A percentile compares a stretch with the other conserved stretches of the same genome.
phyloP scores from a whole-genome alignment of 768 basidiomycete genomes.

The Nevesoporus exiguus region DNA sequence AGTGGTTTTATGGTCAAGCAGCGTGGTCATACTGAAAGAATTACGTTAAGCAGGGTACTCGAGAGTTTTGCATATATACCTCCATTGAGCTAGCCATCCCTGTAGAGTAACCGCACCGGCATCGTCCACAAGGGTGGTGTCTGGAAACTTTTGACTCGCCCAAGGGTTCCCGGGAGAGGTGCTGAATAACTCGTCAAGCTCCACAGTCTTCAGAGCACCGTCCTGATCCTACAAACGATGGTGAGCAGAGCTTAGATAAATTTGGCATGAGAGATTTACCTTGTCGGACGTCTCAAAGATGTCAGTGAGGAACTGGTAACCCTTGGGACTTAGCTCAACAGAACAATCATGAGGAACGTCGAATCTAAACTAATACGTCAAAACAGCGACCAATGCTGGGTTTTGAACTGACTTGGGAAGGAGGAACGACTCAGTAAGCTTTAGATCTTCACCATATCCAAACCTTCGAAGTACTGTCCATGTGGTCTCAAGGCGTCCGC shows the following conservation, averaged over 20 bases:
- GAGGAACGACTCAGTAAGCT: conserved; percentile 83
- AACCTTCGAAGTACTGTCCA: conserved; percentile 96
- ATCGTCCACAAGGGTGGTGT: conserved; percentile 84
- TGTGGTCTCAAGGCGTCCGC: conserved; percentile 92
- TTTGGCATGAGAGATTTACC: conserved; percentile 36
- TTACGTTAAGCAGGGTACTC: conserved; percentile 1
- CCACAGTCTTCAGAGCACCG: conserved; percentile 79
- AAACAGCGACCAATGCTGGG: background rate
- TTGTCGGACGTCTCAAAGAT: conserved; percentile 96
- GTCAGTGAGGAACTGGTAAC: conserved; percentile 96
- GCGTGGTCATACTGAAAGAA: conserved; percentile 82
- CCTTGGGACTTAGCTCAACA: conserved; percentile 89
- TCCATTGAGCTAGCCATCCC: conserved; percentile 99
- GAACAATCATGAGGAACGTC: conserved; percentile 93
- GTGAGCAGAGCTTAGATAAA: conserved; percentile 1
- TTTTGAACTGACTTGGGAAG: conserved; percentile 69
- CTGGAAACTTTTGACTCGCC: conserved; percentile 86
- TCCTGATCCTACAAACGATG: conserved; percentile 73
- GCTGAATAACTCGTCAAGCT: conserved; percentile 86
- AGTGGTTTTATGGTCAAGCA: conserved; percentile 90
- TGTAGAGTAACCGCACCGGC: conserved; percentile 91
- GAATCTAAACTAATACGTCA: conserved; percentile 51
- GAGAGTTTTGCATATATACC: conserved; percentile 45
- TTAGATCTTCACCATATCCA: conserved; percentile 93
- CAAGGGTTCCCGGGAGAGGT: conserved; percentile 98